Percentiles rank a stretch among this genome's conserved stretches.
Evolutionary conservation across 208 protist genomes (phyloP).

Genomic region (Naegleria gruberi): DNA sequence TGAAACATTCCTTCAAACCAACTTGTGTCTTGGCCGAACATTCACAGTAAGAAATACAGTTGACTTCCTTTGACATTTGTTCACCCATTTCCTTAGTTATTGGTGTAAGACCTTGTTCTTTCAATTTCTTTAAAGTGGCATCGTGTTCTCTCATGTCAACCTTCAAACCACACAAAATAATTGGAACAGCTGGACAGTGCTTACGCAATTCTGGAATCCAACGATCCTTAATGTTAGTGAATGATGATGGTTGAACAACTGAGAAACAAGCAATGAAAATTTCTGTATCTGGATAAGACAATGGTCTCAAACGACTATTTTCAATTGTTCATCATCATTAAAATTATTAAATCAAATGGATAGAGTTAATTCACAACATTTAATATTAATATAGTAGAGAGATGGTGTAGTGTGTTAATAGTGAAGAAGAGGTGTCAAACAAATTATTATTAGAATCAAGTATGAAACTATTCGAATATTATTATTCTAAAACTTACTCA

Average conservation of each 20-base stretch:
- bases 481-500: neutral
- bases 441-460: no score
- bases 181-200: slow-evolving; percentile 37
- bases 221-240: slow-evolving; percentile 47
- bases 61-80: slow-evolving; percentile 28
- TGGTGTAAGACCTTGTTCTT: slow-evolving; percentile 26
- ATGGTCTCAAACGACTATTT: slow-evolving; percentile 74
- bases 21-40: slow-evolving; percentile 51
- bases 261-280: slow-evolving; percentile 75
- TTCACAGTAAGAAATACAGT: slow-evolving; percentile 36
- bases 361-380: no score
- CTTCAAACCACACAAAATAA: slow-evolving; percentile 49
- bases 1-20: slow-evolving; percentile 64
- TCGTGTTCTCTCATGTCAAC: slow-evolving; percentile 46
- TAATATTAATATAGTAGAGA: no score
- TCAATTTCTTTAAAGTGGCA: slow-evolving; percentile 38
- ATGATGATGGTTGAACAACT: slow-evolving; percentile 47
- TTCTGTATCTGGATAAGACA: slow-evolving; percentile 72
- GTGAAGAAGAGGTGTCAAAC: no score
- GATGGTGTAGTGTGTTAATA: no score
- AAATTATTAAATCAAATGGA: no score
- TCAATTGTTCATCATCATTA: no score
- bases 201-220: slow-evolving; percentile 35
- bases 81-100: slow-evolving; percentile 42
- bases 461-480: no score